These are phyloP conservation scores for Verticillium isaacii DNA, from an alignment of 2,329 filamentous ascomycete species.

Conservation along the genomic window DNA sequence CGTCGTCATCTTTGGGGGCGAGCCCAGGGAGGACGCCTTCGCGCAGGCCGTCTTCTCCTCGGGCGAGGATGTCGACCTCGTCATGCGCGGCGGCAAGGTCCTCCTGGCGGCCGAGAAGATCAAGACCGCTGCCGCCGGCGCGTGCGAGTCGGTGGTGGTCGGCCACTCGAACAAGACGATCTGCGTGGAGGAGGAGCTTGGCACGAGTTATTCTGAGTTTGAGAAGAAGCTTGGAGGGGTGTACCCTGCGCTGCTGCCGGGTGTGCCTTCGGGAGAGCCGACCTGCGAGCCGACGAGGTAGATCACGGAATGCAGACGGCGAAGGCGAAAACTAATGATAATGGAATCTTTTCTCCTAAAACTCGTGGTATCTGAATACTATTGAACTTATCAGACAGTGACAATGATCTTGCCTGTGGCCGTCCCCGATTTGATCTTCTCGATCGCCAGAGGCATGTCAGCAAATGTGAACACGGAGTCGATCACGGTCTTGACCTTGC, in stretches of 20 bases:
- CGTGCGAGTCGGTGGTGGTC: constrained; percentile 15
- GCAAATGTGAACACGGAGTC: constrained; percentile 52
- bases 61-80: constrained; percentile 18
- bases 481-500: constrained; percentile 50
- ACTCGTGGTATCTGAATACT: no score
- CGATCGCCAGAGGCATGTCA: constrained; percentile 51
- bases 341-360: no score
- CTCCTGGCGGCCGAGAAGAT: constrained; percentile 13
- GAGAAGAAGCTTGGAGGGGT: constrained; percentile 14
- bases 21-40: constrained; percentile 8
- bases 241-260: constrained; percentile 15
- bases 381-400: constrained; percentile 1
- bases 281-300: constrained; percentile 15
- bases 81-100: constrained; percentile 19
- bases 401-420: constrained; percentile 56
- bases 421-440: constrained; percentile 53
- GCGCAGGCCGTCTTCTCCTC: constrained; percentile 16
- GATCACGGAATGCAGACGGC: no score
- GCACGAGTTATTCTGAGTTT: constrained; percentile 15
- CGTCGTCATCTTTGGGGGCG: constrained; percentile 32
- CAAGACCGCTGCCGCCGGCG: constrained; percentile 3
- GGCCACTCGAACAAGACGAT: constrained; percentile 12
- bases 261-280: constrained; percentile 14
- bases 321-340: no score
- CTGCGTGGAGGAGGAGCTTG: constrained; percentile 19